Percentiles rank a stretch among this genome's conserved stretches.
These are phyloP conservation scores for Corylus avellana DNA, from an alignment of 306 rosid species.

Conservation along the genomic window DNA sequence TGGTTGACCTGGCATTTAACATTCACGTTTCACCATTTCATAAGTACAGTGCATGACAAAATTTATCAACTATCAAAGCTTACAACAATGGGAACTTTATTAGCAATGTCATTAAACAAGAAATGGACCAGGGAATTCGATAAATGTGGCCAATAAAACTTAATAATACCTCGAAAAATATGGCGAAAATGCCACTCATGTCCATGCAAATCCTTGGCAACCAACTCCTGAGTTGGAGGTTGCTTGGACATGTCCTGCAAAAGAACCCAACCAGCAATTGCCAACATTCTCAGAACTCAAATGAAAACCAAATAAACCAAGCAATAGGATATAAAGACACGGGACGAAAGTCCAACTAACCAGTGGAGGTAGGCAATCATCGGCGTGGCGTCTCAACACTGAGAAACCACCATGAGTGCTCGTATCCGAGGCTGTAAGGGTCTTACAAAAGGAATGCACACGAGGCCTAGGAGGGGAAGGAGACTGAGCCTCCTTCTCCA, in stretches of 20 bases:
- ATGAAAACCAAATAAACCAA: neutral
- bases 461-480: conserved; percentile 40
- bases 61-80: neutral
- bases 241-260: conserved; percentile 61
- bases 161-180: conserved; percentile 54
- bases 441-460: conserved; percentile 62
- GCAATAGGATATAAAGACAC: neutral
- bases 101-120: neutral
- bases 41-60: neutral
- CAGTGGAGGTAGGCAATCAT: conserved; percentile 62
- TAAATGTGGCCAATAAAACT: neutral
- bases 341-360: conserved; percentile 19
- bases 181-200: conserved; percentile 65
- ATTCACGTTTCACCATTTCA: neutral
- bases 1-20: conserved; percentile 53
- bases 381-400: conserved; percentile 59
- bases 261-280: neutral
- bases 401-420: conserved; percentile 72
- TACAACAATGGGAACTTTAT: neutral
- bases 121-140: neutral
- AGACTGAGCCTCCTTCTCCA: conserved; percentile 37
- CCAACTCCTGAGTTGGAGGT: conserved; percentile 62
- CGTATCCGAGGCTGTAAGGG: conserved; percentile 63
- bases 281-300: neutral
- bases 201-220: conserved; percentile 54